These are phyloP conservation scores for Pseudogymnoascus sp. DNA, from an alignment of 2,329 filamentous ascomycete species.

Conservation along the genomic window DNA sequence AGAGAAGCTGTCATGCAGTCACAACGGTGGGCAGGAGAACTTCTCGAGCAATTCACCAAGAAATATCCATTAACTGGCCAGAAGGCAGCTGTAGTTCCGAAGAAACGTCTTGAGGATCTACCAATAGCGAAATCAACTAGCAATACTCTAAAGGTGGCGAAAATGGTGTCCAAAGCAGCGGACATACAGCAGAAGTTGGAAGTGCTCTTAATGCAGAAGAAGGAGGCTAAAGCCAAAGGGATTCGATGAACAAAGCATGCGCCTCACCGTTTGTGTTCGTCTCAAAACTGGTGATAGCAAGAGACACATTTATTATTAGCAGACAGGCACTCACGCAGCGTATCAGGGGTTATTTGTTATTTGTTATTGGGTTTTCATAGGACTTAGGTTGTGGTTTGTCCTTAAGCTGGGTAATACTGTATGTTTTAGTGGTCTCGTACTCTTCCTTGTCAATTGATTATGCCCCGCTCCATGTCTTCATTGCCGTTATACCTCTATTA, in stretches of 20 bases:
- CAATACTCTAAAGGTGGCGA: not conserved
- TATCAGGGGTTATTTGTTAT: not conserved
- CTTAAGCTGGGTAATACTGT: not conserved
- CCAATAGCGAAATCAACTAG: not conserved
- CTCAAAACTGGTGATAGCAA: not conserved
- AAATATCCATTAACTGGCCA: constrained; percentile 29
- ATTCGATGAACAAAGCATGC: not conserved
- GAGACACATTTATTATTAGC: not conserved
- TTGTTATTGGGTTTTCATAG: not conserved
- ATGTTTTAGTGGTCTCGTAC: not conserved
- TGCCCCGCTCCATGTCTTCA: not conserved
- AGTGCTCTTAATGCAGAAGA: constrained; percentile 21
- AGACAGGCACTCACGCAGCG: not conserved
- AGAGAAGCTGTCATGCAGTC: constrained; percentile 2
- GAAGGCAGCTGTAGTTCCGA: constrained; percentile 10
- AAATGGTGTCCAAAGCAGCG: constrained; percentile 13
- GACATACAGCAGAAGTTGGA: constrained; percentile 25
- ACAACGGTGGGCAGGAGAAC: constrained; percentile 3
- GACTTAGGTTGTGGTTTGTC: not conserved
- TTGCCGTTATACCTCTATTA: not conserved
- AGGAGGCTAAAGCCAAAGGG: constrained; percentile 18
- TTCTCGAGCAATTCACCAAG: constrained; percentile 12
- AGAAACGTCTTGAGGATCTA: constrained; percentile 10
- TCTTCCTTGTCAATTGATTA: not conserved
- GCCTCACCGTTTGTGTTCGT: not conserved